Evolutionary conservation across 805 yeast species (phyloP).

Genomic region (Hermanozyma aechmeae): DNA sequence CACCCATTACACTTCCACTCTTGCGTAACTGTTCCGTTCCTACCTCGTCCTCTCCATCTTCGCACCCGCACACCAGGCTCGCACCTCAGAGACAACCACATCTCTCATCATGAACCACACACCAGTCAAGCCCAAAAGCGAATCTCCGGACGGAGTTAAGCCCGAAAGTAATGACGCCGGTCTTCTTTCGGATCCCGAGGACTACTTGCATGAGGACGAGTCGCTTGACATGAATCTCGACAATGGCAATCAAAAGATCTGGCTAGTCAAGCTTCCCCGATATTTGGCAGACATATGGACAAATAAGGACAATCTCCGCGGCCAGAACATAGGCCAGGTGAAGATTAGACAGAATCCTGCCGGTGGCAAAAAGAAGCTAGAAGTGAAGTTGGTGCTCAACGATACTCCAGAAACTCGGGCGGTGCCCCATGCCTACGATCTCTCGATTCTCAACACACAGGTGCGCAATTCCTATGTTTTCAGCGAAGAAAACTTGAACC

Average conservation of each 20-base stretch:
- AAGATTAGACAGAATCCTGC: constrained; percentile 49
- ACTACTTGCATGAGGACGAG: constrained; percentile 47
- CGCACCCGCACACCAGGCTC: too few relatives aligned
- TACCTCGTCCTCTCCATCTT: too few relatives aligned
- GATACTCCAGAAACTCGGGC: constrained; percentile 23
- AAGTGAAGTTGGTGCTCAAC: constrained; percentile 51
- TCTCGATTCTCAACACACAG: constrained; percentile 65
- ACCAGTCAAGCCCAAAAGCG: too few relatives aligned
- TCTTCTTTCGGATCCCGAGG: constrained; percentile 34
- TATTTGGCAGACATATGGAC: constrained; percentile 80
- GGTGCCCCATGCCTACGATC: constrained; percentile 79
- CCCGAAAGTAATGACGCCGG: constrained; percentile 15
- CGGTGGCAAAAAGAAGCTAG: constrained; percentile 18
- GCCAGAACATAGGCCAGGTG: constrained; percentile 73
- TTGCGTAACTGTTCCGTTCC: too few relatives aligned
- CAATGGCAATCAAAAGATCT: constrained; percentile 60
- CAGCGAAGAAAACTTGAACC: constrained; percentile 59
- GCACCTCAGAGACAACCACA: too few relatives aligned
- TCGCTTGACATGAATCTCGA: constrained; percentile 68
- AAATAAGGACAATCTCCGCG: constrained; percentile 47
- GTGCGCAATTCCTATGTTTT: constrained; percentile 84
- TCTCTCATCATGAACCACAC: too few relatives aligned
- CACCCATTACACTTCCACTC: too few relatives aligned
- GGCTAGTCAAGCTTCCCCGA: constrained; percentile 89
- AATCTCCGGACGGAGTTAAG: too few relatives aligned